phyloP scores from a whole-genome alignment of 257 asterid genomes.

The Solanum dulcamara region DNA sequence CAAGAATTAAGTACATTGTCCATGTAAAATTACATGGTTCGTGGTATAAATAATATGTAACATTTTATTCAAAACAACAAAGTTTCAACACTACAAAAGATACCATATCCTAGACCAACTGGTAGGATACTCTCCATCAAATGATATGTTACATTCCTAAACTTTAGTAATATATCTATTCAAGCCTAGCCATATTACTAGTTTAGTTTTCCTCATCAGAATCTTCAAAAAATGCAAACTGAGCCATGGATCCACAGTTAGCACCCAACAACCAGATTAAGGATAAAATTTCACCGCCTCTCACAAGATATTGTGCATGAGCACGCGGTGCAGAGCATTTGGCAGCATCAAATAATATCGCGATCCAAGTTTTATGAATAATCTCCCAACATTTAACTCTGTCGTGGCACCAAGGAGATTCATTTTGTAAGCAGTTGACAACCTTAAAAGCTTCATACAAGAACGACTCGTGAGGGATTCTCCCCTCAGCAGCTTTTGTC shows the following conservation, averaged over 20 bases:
- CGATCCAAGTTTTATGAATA: not conserved
- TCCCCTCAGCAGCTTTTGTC: not conserved
- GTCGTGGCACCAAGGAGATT: not conserved
- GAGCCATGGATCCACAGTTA: not conserved
- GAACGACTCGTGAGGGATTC: not conserved
- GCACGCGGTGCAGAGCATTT: not conserved
- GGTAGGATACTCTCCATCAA: not conserved
- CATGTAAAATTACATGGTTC: not conserved
- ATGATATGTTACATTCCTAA: not conserved
- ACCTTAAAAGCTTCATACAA: not conserved
- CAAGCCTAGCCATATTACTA: not conserved
- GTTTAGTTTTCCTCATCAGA: not conserved
- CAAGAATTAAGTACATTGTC: not conserved
- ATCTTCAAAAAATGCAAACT: not conserved
- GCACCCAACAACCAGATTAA: not conserved
- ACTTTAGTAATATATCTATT: not conserved
- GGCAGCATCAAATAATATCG: not conserved
- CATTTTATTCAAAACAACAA: not conserved
- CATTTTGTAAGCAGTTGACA: not conserved
- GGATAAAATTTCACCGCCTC: not conserved
- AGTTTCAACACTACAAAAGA: not conserved
- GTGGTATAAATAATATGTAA: not conserved
- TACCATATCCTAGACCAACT: not conserved
- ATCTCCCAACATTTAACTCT: not conserved
- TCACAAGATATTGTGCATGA: not conserved